Evolutionary conservation across 2,329 filamentous ascomycete species (phyloP).

Genomic region (Arthrobotrys sinensis): DNA sequence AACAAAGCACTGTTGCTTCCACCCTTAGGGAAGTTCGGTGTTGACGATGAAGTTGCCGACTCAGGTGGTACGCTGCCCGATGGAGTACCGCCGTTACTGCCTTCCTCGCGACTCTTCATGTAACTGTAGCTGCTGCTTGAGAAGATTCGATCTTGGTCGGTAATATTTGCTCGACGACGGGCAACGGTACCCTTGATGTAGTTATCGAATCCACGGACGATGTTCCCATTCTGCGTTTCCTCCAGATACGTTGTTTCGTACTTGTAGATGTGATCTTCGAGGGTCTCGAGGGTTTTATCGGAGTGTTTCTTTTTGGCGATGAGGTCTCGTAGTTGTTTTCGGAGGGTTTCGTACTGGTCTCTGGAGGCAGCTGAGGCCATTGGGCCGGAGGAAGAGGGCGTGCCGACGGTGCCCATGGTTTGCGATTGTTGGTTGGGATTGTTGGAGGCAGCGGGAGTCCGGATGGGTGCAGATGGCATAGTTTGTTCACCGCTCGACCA

Average conservation of each 20-base stretch:
- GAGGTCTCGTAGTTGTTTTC: constrained; percentile 65
- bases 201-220: constrained; percentile 97
- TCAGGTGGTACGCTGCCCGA: constrained; percentile 51
- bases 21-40: constrained; percentile 53
- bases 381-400: constrained; percentile 42
- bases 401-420: constrained; percentile 49
- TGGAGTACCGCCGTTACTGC: constrained; percentile 45
- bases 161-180: constrained; percentile 77
- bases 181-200: constrained; percentile 90
- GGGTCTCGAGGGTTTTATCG: constrained; percentile 73
- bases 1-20: constrained; percentile 62
- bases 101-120: constrained; percentile 62
- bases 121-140: constrained; percentile 67
- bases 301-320: constrained; percentile 64
- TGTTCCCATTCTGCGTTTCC: constrained; percentile 90
- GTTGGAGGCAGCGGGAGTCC: constrained; percentile 37
- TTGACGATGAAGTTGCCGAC: constrained; percentile 45
- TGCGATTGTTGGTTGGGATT: constrained; percentile 36
- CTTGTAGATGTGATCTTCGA: constrained; percentile 86
- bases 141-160: constrained; percentile 82
- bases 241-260: constrained; percentile 92
- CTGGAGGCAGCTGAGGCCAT: constrained; percentile 50
- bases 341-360: constrained; percentile 64
- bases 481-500: constrained; percentile 12
- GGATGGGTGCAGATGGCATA: constrained; percentile 50